Evolutionary conservation across 257 asterid genomes (phyloP), one percentile per base, ranked within the genome.

Genomic region (Nicotiana paniculata): DNA sequence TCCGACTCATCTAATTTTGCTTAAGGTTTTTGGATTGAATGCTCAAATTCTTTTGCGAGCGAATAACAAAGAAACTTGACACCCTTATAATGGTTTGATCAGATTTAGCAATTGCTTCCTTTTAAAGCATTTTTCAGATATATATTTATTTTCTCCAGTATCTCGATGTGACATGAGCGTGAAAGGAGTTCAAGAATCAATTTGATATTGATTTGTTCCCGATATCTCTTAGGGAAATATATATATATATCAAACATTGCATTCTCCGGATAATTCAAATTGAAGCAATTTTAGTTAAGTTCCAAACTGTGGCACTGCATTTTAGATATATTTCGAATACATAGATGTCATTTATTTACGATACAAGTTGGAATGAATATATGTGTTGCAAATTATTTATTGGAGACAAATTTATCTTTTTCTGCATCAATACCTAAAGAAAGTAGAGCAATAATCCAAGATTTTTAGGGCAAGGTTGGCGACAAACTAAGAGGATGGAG

Each of bases 401-500:
- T 53, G 58, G 58, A 13, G 16, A 4, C 58, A 53, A 12, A 53
- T 53, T 51, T 53, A 70, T 62, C n/a, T 65, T 65, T 55, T 15
- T 84, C 61, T 59, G 39, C 53, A 84, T 80, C 64, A 51, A 61
- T 76, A 64, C 63, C 65, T 46, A 43, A 18, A 58, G 13, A 80
- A 81, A 46, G 64, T 37, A 82, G 84, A 51, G 48, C 63, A 78
- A 80, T 62, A 79, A 65, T 85, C 43, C 43, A 86, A 80, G 78
- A 75, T 83, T 74, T 55, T 61, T 43, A 77, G 46, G 77, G 63
- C 46, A 12, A 8, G 28, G 75, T 62, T 77, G 78, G 77, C 68
- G 90, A 86, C 91, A 89, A 89, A 88, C 67, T 83, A 83, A 86
- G 82, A 83, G 83, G 82, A 88, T 86, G 88, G 89, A 88, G 87